Evolutionary conservation across 2,329 filamentous ascomycete species (phyloP), one percentile per base, ranked within the genome.

Genomic region (Alternaria arborescens): DNA sequence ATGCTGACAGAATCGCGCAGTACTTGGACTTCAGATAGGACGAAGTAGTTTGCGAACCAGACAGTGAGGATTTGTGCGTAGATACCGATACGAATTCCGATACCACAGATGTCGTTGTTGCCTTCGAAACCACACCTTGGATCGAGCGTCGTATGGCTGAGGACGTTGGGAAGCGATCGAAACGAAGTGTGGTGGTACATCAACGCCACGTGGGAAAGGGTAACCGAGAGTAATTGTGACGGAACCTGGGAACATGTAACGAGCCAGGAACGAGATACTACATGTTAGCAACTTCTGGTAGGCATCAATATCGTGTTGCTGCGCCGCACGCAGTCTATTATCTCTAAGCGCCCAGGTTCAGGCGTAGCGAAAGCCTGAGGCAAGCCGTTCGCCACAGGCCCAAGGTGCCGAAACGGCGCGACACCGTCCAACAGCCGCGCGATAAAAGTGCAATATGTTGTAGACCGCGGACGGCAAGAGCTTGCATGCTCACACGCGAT

Each of bases 61-160:
- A 74, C 68, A 5, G 73, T 65, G 22, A 74, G 41, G 16, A 58
- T 67, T 61, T 76, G 71, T 8, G 67, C 48, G 56, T 75, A 74
- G 46, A 44, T 44, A 11, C 42, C 42, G 42, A 44, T 44, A 8
- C 42, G 20, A 8, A 44, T 74, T 2, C 71, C 71, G n/a, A 67
- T 59, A 22, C 72, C 73, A 41, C 68, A 74, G 51, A 74, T 62
- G 40, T 75, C 72, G 11, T 74, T 69, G 63, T 81, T 89, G 75
- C 86, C 46, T 20, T 48, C 18, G 46, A 48, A 48, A 18, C 58
- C 57, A 34, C 63, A 66, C 53, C 30, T 53, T 59, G 41, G 14
- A 3, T 28, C 24, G 8, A 20, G 14, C 7, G 32, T 36, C 2
- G 26, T 5, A 30, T 34, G 20, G 32, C 14, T 36, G 32, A 28